Evolutionary conservation across 225 moss, liverwort and hornwort species (phyloP).

Genomic region (Sphagnum contortum): DNA sequence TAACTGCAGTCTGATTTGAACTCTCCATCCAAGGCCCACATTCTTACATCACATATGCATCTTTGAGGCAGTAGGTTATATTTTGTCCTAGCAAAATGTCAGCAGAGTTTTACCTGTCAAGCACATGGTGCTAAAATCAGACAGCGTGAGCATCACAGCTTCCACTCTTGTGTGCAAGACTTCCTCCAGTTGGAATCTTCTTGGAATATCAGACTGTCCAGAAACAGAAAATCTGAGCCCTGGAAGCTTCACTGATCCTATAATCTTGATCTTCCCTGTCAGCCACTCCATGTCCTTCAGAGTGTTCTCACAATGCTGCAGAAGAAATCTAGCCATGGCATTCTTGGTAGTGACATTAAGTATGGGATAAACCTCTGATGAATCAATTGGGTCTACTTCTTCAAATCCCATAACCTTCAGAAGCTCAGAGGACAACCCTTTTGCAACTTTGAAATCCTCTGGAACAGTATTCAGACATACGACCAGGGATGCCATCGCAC

Average conservation of each 20-base stretch:
- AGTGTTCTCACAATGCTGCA: slow-evolving; percentile 34
- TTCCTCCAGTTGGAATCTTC: slow-evolving; percentile 59
- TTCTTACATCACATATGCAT: no score
- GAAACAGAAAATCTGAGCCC: slow-evolving; percentile 27
- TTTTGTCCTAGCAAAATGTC: no score
- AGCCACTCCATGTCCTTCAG: slow-evolving; percentile 52
- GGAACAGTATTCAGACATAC: slow-evolving; percentile 49
- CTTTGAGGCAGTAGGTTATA: no score
- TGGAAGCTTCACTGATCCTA: slow-evolving; percentile 38
- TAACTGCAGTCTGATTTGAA: no score
- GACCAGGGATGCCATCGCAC: slow-evolving; percentile 40
- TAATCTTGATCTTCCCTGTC: slow-evolving; percentile 46
- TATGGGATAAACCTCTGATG: slow-evolving; percentile 31
- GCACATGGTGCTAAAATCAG: slow-evolving; percentile 59
- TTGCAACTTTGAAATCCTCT: slow-evolving; percentile 51
- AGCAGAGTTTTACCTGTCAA: slow-evolving; percentile 30
- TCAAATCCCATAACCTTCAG: slow-evolving; percentile 57
- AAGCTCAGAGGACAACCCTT: slow-evolving; percentile 46
- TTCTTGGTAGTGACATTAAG: slow-evolving; percentile 23
- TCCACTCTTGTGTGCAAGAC: slow-evolving; percentile 62
- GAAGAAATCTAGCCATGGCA: slow-evolving; percentile 34
- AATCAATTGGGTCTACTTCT: slow-evolving; percentile 35
- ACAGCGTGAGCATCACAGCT: slow-evolving; percentile 48
- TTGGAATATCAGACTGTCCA: slow-evolving; percentile 37
- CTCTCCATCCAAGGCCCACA: no score